These are phyloP conservation scores for Trichoderma semiorbis DNA, from an alignment of 2,329 filamentous ascomycete genomes.

Conservation along the genomic window DNA sequence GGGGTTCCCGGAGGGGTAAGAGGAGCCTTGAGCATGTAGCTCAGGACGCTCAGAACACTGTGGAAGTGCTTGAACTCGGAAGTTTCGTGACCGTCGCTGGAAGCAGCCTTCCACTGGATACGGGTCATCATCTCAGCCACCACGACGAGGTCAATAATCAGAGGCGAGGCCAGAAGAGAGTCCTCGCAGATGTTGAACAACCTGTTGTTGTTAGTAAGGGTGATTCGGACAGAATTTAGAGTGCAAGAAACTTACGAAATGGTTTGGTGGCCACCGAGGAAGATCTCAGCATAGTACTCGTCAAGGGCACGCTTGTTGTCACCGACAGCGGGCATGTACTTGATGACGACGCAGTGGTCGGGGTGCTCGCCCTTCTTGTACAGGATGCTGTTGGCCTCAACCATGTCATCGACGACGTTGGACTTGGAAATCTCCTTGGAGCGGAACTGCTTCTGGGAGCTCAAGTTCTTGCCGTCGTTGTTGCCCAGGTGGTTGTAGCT, in stretches of 20 bases:
- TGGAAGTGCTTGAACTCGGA: conserved; percentile 90
- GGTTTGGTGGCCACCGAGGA: conserved; percentile 96
- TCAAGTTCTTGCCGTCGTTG: conserved; percentile 98
- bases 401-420: conserved; percentile 99
- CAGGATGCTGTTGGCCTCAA: conserved; percentile 86
- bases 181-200: conserved; percentile 99
- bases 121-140: conserved; percentile 98
- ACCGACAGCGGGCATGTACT: conserved; percentile 98
- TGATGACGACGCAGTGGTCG: conserved; percentile 98
- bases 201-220: conserved; percentile 44
- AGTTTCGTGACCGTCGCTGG: conserved; percentile 47
- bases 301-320: conserved; percentile 99
- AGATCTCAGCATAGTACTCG: conserved; percentile 99
- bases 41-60: conserved; percentile 91
- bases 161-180: conserved; percentile 87
- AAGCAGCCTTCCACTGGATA: conserved; percentile 78
- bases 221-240: background rate
- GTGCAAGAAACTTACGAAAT: conserved; percentile 61
- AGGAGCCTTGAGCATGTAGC: conserved; percentile 98
- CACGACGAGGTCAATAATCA: conserved; percentile 95
- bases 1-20: conserved; percentile 91
- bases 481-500: conserved; percentile 99
- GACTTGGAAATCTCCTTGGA: conserved; percentile 99
- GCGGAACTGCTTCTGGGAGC: conserved; percentile 96
- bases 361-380: conserved; percentile 93